Base-by-base conservation (phyloP, 1,284 basidiomycete genomes). In the Neonothopanus nambi region DNA sequence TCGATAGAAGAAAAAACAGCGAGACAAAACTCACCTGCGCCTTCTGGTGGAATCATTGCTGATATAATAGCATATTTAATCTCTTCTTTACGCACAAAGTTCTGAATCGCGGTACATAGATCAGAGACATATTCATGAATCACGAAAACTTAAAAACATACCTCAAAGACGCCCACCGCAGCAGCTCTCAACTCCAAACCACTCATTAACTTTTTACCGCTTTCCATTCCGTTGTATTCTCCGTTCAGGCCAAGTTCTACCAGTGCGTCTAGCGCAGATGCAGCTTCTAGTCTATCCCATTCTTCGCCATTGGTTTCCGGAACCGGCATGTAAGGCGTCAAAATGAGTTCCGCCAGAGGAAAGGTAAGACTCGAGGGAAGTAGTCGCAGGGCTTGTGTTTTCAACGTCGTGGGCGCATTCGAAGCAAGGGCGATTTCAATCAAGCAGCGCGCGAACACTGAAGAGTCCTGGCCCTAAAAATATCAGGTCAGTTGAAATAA, bases 361-460 rank as follows among this genome's bases (percentile, higher is more conserved):
- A 86, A 79, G 45, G 74, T 74, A 42, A 86, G 70, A 57, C 78
- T 85, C 11, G 76, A 70, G 3, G 89, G 89, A 8, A 92, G 78
- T 13, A 87, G 73, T 43, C 78, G 80, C 18, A 91, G 74, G 24
- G 84, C 81, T 85, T 91, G 62, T 21, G 87, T 87, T 74, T 99
- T 98, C 55, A 99, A 73, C 4, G 77, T 63, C 12, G 89, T 86
- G 0, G 97, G 96, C 0, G 93, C 92, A 65, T 98, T 97, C 26
- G 93, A 96, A 3, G 94, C 90, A 20, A 99, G 78, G 0, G 89
- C 88, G 9, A 97, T 75, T 68, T 99, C 95, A 20, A 94, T 70
- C 17, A 99, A 80, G 68, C 91, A 92, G 40, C 95, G 84, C 0
- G 88, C 87, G 62, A 91, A 88, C 4, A 89, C 80, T 41, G 79